Evolutionary conservation across 2,329 filamentous ascomycete genomes (phyloP).

Genomic region (Trichoderma endophyticum): DNA sequence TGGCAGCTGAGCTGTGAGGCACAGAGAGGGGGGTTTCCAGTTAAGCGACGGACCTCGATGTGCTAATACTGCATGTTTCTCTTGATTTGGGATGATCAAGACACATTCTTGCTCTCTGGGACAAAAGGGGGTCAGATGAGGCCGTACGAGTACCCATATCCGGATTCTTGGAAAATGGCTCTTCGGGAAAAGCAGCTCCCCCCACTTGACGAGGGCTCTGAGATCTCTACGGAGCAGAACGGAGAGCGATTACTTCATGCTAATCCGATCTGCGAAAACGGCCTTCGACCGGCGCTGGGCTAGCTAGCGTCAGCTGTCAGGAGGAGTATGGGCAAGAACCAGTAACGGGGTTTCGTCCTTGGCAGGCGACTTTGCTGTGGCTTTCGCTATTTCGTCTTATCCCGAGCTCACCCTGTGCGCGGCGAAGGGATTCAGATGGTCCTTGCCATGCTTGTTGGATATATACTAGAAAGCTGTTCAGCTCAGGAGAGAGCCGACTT

Average conservation of each 20-base stretch:
- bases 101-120: background rate
- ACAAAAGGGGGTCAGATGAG: background rate
- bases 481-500: background rate
- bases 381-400: background rate
- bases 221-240: background rate
- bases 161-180: background rate
- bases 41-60: background rate
- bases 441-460: background rate
- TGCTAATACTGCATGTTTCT: background rate
- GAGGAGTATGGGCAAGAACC: background rate
- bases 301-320: background rate
- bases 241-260: background rate
- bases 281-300: background rate
- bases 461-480: background rate
- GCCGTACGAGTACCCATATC: background rate
- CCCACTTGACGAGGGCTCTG: background rate
- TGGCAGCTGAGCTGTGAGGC: background rate
- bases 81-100: background rate
- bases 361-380: background rate
- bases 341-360: background rate
- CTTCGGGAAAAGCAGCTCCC: background rate
- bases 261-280: slow-evolving; percentile 3
- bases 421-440: background rate
- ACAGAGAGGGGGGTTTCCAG: background rate
- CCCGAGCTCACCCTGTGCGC: background rate